These are phyloP conservation scores for Orbilia javanica DNA, from an alignment of 2,329 filamentous ascomycete species.

Conservation along the genomic window DNA sequence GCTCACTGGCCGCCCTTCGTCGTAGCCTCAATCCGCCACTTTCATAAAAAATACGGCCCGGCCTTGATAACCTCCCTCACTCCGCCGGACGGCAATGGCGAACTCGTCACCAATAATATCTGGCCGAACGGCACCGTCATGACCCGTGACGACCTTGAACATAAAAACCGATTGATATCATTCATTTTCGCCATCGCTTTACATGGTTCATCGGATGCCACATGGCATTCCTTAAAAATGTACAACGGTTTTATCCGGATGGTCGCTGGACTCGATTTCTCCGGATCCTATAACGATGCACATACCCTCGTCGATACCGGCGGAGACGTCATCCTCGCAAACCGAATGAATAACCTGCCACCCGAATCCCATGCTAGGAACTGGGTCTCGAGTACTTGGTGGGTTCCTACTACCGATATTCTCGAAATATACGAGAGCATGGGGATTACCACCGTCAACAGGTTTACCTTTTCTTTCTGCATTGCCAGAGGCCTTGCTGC, in stretches of 20 bases:
- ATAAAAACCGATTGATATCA: conserved; percentile 59
- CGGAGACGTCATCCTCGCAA: conserved; percentile 59
- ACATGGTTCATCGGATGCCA: conserved; percentile 61
- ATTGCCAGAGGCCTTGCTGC: conserved; percentile 60
- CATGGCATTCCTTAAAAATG: conserved; percentile 61
- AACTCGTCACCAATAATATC: conserved; percentile 29
- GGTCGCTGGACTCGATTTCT: conserved; percentile 60
- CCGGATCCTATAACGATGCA: conserved; percentile 56
- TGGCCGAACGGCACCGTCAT: conserved; percentile 50
- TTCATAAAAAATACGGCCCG: conserved; percentile 60
- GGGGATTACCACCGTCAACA: conserved; percentile 55
- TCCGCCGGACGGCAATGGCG: conserved; percentile 2
- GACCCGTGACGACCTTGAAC: conserved; percentile 58
- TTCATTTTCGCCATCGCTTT: conserved; percentile 61
- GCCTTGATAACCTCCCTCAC: conserved; percentile 38
- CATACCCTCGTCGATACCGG: conserved; percentile 60
- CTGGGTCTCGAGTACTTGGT: conserved; percentile 60
- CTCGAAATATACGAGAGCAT: conserved; percentile 60
- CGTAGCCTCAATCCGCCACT: conserved; percentile 60
- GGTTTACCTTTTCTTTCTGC: conserved; percentile 60
- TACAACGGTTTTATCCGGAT: conserved; percentile 60
- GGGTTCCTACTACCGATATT: conserved; percentile 60
- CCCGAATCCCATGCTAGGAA: conserved; percentile 35
- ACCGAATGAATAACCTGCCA: conserved; percentile 58
- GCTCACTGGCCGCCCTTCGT: conserved; percentile 62